A percentile compares a stretch with the other conserved stretches of the same genome.
phyloP scores from a whole-genome alignment of 306 rosid species.

The Arachis hypogaea region DNA sequence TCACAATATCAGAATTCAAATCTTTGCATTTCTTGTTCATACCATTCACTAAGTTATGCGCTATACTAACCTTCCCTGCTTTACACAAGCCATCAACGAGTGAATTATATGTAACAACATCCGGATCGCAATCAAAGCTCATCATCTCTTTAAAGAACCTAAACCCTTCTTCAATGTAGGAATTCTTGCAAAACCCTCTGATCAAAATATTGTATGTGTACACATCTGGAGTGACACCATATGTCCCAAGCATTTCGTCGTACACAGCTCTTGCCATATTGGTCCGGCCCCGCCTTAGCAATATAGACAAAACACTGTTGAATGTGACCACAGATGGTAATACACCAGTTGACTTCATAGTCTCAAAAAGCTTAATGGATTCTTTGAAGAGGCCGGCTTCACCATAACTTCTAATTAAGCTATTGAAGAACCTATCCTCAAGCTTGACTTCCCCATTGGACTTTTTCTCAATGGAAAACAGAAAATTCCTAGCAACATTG shows the following conservation, averaged over 20 bases:
- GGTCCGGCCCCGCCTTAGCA: constrained; percentile 77
- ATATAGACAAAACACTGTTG: constrained; percentile 57
- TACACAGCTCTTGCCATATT: constrained; percentile 63
- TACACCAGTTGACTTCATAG: constrained; percentile 65
- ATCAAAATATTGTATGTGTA: constrained; percentile 74
- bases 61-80: constrained; percentile 65
- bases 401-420: constrained; percentile 73
- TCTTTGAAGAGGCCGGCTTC: constrained; percentile 78
- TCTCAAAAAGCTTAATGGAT: constrained; percentile 63
- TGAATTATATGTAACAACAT: constrained; percentile 72
- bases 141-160: constrained; percentile 62
- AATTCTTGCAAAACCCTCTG: constrained; percentile 79
- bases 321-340: constrained; percentile 69
- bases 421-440: constrained; percentile 68
- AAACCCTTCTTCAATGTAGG: constrained; percentile 77
- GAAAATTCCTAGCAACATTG: constrained; percentile 70
- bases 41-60: constrained; percentile 72
- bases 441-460: constrained; percentile 72
- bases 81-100: constrained; percentile 91
- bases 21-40: constrained; percentile 63
- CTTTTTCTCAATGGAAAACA: constrained; percentile 67
- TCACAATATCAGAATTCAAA: constrained; percentile 76
- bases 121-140: constrained; percentile 59
- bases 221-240: constrained; percentile 69
- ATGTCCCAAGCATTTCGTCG: constrained; percentile 78